Base-by-base conservation (phyloP, 345 rosid genomes). In the Stellera chamaejasme region DNA sequence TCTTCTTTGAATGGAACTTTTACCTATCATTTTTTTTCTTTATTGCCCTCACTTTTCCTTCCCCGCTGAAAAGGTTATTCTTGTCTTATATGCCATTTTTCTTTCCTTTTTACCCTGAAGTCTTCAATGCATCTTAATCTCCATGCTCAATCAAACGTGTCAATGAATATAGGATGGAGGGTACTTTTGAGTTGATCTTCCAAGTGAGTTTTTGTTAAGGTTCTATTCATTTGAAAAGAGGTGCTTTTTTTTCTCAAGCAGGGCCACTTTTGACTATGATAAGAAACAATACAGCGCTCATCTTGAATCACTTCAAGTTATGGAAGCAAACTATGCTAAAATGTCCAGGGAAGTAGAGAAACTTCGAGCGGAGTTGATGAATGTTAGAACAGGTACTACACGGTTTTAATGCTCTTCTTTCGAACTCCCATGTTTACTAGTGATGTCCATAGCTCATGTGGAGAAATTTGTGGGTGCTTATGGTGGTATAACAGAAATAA, bases 311-410 rank as follows among this genome's bases (percentile, higher is more conserved):
- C 94, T 89, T 67, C 96, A 89, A 67, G 87, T 77, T 27, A 89
- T 93, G 99, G 90, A 89, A 73, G 80, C 85, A 69, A 87, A 87
- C 75, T 89, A 87, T 56, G 73, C 75, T 61, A 79, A 82, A 25
- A 87, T 93, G 99, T 78, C 95, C 28, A 76, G 72, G 81, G 99
- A 93, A 74, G 91, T 89, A 58, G 95, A 93, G 66, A 89, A 93
- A 63, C 97, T 87, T 64, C 88, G 82, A 58, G 84, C 82, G n/a
- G 91, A 87, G 67, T 62, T 93, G 63, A 72, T 66, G 46, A 87
- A 81, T 65, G 64, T 75, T 56, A 75, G 85, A 77, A 54, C 79
- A 7, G 92, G 96, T 83, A 72, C 56, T 45, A 26, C 28, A 53
- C 51, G 6, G n/a, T 64, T 39, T 19, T 58, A 43, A 47, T 19